Base-by-base conservation (phyloP, 345 rosid genomes). In the Salix koriyanagi region DNA sequence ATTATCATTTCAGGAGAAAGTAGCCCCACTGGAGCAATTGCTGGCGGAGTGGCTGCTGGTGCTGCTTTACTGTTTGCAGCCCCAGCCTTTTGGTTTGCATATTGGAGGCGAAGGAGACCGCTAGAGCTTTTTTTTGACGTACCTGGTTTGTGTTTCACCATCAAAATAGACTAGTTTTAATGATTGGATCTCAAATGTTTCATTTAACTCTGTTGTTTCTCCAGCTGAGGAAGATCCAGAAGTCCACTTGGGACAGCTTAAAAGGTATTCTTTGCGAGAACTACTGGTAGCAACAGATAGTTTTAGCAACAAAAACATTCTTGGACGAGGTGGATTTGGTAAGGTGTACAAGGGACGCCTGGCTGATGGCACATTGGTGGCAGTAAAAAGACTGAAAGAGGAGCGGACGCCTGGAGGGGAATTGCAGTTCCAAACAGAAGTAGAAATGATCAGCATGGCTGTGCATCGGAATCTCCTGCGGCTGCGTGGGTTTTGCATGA, bases 31-130 rank as follows among this genome's bases (percentile, higher is more conserved):
- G 82, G 85, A 70, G 85, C 82, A 12, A 82, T 82, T 75, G 82
- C 82, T 75, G 85, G 82, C 3, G 85, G 85, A 82, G 85, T 78
- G 58, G 82, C 85, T 66, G 85, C 81, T 37, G 85, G 85, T 60
- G 79, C 85, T 46, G 85, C 85, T 21, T 68, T 82, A 62, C 58
- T 82, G 7, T 82, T 82, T 82, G 85, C 85, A 58, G 76, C 82
- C 26, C 82, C 79, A 30, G 85, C 85, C 10, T 71, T 82, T 28
- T 64, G 72, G 48, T 78, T 82, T 75, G 82, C 85, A 13, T 82
- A 58, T 61, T 82, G 79, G 82, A 61, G 71, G 18, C 75, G 77
- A 30, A 82, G 85, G 71, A 79, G 71, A 66, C 79, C 79, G 3
- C 79, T 44, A 26, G 85, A 82, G 61, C 60, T 42, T 42, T 82